A percentile compares a stretch with the other conserved stretches of the same genome.
Evolutionary conservation across 176 grass and related monocot species (phyloP).

Genomic region (Hsuehochloa calcarea): DNA sequence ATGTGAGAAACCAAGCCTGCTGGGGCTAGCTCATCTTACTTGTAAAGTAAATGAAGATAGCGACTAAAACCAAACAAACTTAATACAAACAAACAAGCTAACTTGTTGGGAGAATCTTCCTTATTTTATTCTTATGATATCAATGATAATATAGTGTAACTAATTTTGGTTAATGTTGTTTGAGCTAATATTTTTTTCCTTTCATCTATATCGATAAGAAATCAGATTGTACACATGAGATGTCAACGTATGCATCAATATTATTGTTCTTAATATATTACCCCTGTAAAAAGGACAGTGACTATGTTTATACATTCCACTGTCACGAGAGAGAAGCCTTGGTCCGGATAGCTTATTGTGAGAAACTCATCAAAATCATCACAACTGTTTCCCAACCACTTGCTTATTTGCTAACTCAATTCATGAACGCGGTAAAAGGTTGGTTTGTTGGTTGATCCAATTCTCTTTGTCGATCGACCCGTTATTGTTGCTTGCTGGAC

Average conservation of each 20-base stretch:
- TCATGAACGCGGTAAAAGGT: background rate
- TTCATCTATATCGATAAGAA: background rate
- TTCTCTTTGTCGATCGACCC: background rate
- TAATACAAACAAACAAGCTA: background rate
- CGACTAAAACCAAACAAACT: background rate
- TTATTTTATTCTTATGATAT: background rate
- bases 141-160: background rate
- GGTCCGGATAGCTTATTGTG: no score
- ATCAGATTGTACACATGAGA: background rate
- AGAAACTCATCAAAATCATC: background rate
- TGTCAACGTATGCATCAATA: background rate
- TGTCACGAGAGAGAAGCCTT: background rate
- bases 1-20: no score
- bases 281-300: background rate
- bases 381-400: background rate
- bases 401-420: no score
- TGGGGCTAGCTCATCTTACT: background rate
- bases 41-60: background rate
- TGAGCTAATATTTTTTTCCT: background rate
- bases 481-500: constrained; percentile 13
- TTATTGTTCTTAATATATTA: background rate
- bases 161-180: background rate
- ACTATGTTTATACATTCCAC: background rate
- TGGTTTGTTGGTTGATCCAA: background rate
- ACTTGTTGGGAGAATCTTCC: background rate